Base-by-base conservation (phyloP, 441 rosid species). In the Populus trichocarpa region DNA sequence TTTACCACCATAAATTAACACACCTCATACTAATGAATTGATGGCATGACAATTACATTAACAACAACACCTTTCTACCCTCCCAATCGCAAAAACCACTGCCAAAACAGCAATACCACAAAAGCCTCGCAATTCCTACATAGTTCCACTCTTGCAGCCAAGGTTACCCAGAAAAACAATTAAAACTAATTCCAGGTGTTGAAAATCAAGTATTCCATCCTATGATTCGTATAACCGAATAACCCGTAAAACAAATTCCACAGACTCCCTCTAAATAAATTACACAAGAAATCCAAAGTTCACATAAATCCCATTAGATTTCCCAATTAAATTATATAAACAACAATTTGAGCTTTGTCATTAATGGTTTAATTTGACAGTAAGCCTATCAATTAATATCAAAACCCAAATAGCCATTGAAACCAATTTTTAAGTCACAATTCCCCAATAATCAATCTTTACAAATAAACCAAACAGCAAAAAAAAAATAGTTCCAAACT, bases 101-200 rank as follows among this genome's bases (percentile, higher is more conserved):
- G 6, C 7, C 20, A 14, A 7, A 50, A 1, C 57, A 50, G 57
- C 18, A 50, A 5, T 50, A 14, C 57, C 20, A 50, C 57, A 50
- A 14, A 50, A 50, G 57, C 20, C 57, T 50, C 57, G 20, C 57
- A 50, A 14, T 50, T 50, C 57, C 57, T 50, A 2, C 18, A 50
- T 50, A 50, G 57, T 50, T 50, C 57, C 57, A 50, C 20, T 50
- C 7, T 50, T 50, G 57, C 57, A 50, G 57, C 57, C 57, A 50
- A 50, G 20, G 20, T 50, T 16, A 14, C 57, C 6, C 57, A 50
- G 57, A 50, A 50, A 30, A 30, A 18, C 36, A 77, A 50, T 18
- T 71, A 28, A 26, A 70, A 77, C 46, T 77, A 7, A 77, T 59
- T 38, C 8, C 61, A 36, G 69, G 16, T 33, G n/a, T 23, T 72